These are phyloP conservation scores for Taiozyma sp. DNA, from an alignment of 1,139 yeast species.

Conservation along the genomic window DNA sequence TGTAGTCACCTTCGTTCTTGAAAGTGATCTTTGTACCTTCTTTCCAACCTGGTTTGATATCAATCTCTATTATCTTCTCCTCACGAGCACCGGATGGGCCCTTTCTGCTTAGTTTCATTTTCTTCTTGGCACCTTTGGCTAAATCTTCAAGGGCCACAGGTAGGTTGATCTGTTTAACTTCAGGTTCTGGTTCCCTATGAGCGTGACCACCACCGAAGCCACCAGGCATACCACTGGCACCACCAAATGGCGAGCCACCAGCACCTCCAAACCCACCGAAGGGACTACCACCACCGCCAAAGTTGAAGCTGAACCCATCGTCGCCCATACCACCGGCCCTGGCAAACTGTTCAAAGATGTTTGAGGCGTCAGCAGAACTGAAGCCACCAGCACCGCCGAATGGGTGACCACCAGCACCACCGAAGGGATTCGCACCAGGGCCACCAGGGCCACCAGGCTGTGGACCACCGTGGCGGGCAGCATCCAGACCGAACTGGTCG, in stretches of 20 bases:
- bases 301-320: constrained; percentile 29
- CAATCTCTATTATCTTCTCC: constrained; percentile 72
- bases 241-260: constrained; percentile 21
- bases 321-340: constrained; percentile 56
- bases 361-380: constrained; percentile 78
- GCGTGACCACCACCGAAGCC: constrained; percentile 32
- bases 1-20: constrained; percentile 88
- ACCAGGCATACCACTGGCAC: constrained; percentile 39
- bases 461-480: constrained; percentile 87
- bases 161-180: constrained; percentile 66
- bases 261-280: constrained; percentile 32
- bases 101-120: constrained; percentile 84
- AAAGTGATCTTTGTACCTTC: constrained; percentile 93
- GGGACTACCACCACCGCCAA: constrained; percentile 27
- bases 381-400: constrained; percentile 38
- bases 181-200: constrained; percentile 57
- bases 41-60: constrained; percentile 94
- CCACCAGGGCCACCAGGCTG: constrained; percentile 36
- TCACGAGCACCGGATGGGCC: constrained; percentile 64
- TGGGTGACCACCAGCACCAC: constrained; percentile 26
- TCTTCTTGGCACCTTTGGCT: constrained; percentile 76
- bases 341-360: constrained; percentile 75
- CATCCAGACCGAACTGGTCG: constrained; percentile 85
- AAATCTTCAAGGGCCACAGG: constrained; percentile 86
- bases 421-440: constrained; percentile 34